Conservation (phyloP, 2,329 filamentous ascomycete species). For the Neofusicoccum cordaticola region DNA sequence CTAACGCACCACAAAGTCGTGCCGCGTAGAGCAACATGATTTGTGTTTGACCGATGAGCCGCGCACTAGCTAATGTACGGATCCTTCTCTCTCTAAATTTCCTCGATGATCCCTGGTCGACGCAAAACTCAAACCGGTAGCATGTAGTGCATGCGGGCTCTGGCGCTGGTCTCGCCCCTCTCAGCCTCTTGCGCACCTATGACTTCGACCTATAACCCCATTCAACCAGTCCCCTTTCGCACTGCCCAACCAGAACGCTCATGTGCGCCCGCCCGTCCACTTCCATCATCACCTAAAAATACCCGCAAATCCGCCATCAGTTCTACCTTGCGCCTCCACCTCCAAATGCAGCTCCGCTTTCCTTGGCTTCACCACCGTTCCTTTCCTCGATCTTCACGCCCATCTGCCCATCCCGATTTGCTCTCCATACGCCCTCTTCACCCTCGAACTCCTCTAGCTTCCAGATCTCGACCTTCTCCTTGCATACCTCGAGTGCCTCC, state of each 20-base stretch:
- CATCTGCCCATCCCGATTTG: conserved; percentile 71
- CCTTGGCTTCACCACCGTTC: conserved; percentile 2
- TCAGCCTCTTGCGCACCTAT: conserved; percentile 7
- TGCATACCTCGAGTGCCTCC: conserved; percentile 83
- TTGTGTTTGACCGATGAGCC: conserved; percentile 16
- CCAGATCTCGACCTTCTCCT: conserved; percentile 89
- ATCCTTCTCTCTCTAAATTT: background rate
- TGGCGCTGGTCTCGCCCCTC: background rate
- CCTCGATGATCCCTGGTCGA: conserved; percentile 3
- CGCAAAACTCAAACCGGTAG: background rate
- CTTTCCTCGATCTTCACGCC: conserved; percentile 49
- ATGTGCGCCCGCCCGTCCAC: background rate
- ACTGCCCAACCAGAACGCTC: background rate
- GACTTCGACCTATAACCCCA: background rate
- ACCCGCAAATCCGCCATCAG: background rate
- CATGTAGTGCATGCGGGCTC: background rate
- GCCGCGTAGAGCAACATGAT: conserved; percentile 16
- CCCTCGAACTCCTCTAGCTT: conserved; percentile 82
- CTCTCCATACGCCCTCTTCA: conserved; percentile 72
- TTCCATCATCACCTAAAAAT: conserved; percentile 8
- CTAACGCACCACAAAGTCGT: background rate
- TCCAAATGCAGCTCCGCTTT: background rate
- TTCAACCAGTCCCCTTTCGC: background rate
- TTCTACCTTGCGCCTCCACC: background rate
- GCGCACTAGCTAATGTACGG: background rate